Percentiles rank a stretch among this genome's conserved stretches.
Conservation (phyloP, 306 rosid species). For the Citrullus mucosospermus region DNA sequence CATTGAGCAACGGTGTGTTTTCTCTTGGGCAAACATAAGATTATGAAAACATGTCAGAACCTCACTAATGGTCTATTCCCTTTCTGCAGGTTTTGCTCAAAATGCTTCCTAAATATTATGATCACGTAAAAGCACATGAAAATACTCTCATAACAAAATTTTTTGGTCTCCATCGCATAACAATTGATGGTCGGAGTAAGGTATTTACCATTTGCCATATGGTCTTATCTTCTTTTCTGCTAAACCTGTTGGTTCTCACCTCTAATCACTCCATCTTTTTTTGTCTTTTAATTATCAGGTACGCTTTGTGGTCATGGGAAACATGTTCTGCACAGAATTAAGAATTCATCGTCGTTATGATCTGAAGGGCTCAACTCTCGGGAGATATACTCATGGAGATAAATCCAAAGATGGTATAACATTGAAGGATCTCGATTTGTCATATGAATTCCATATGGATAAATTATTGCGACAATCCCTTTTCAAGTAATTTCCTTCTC, state of each 20-base stretch:
- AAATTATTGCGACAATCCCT: constrained; percentile 71
- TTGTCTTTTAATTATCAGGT: constrained; percentile 40
- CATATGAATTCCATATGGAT: constrained; percentile 83
- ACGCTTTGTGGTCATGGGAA: constrained; percentile 97
- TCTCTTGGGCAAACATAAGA: not conserved
- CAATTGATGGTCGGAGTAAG: constrained; percentile 67
- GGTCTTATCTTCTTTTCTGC: constrained; percentile 12
- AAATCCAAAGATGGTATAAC: constrained; percentile 52
- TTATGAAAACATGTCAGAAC: not conserved
- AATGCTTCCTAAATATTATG: constrained; percentile 82
- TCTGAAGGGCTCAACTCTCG: constrained; percentile 82
- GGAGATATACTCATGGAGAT: constrained; percentile 57
- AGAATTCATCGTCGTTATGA: constrained; percentile 85
- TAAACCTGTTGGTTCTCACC: constrained; percentile 1
- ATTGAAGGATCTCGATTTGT: constrained; percentile 79
- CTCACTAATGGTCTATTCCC: not conserved
- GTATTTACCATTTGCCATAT: constrained; percentile 25
- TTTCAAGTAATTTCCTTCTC: constrained; percentile 45
- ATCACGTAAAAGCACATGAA: constrained; percentile 60
- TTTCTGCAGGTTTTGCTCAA: constrained; percentile 57
- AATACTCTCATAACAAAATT: constrained; percentile 89
- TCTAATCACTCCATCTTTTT: constrained; percentile 14
- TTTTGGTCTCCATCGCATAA: constrained; percentile 89
- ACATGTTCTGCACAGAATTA: constrained; percentile 88
- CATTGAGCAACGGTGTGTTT: not conserved